Conservation (phyloP, 805 yeast species). For the Candida boidinii region DNA sequence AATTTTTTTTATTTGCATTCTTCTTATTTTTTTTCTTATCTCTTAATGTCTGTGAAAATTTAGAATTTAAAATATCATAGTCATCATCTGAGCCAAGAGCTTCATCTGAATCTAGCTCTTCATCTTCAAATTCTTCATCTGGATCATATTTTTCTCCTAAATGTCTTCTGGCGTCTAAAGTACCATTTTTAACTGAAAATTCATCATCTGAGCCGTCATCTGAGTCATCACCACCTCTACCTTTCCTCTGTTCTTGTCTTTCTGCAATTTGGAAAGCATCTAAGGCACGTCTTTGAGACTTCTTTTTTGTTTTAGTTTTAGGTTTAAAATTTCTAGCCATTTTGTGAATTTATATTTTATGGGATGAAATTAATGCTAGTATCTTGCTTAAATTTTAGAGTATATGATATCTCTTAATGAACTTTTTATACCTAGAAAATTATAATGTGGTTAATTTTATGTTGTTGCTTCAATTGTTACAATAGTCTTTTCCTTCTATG, state of each 20-base stretch:
- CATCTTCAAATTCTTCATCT: conserved; percentile 27
- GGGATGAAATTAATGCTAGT: not conserved
- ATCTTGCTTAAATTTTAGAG: no score
- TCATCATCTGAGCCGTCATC: conserved; percentile 8
- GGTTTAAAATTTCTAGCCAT: no score
- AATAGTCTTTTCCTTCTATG: no score
- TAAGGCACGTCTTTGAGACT: conserved; percentile 12
- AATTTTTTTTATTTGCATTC: conserved; percentile 22
- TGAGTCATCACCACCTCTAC: conserved; percentile 5
- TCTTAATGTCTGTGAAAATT: conserved; percentile 61
- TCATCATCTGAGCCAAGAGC: conserved; percentile 81
- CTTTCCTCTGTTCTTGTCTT: conserved; percentile 7
- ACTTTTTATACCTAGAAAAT: no score
- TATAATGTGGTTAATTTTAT: no score
- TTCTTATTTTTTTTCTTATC: conserved; percentile 31
- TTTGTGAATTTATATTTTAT: conserved; percentile 6
- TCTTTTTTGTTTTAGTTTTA: conserved; percentile 7
- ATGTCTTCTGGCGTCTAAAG: conserved; percentile 26
- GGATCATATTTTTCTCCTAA: conserved; percentile 18
- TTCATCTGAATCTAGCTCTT: conserved; percentile 58
- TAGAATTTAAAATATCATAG: conserved; percentile 50
- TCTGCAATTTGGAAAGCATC: conserved; percentile 23
- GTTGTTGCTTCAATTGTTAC: no score
- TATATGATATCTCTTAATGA: no score
- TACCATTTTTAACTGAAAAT: conserved; percentile 8